These are phyloP conservation scores for Manihot esculenta DNA, from an alignment of 441 rosid species.

Conservation along the genomic window DNA sequence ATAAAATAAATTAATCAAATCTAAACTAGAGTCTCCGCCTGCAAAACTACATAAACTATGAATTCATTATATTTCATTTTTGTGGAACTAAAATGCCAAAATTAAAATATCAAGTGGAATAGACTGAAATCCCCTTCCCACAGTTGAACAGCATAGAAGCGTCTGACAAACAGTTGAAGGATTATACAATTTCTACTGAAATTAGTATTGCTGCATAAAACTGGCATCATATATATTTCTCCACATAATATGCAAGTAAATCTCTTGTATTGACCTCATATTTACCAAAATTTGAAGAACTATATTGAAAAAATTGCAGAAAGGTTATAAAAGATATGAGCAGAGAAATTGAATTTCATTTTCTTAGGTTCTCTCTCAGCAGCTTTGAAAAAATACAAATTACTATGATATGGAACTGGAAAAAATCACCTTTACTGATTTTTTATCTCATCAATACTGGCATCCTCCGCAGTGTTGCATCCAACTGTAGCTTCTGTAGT, in stretches of 20 bases:
- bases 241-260: not conserved
- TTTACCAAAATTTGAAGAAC: constrained; percentile 30
- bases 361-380: not conserved
- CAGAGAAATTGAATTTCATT: not conserved
- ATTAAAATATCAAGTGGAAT: not conserved
- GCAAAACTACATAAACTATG: not conserved
- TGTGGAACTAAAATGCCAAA: constrained; percentile 3
- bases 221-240: not conserved
- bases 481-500: constrained; percentile 43
- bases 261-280: constrained; percentile 1
- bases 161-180: not conserved
- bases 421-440: constrained; percentile 48
- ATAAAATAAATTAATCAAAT: not conserved
- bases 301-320: constrained; percentile 20
- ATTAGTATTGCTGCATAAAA: not conserved
- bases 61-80: not conserved
- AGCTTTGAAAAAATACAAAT: constrained; percentile 16
- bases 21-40: not conserved
- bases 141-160: not conserved
- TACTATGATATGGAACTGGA: constrained; percentile 7
- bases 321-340: constrained; percentile 12
- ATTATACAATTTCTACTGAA: constrained; percentile 2
- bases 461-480: constrained; percentile 55
- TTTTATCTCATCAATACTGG: constrained; percentile 55
- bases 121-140: not conserved